Conservation (phyloP, 192 early-diverging fungal species). For the Chytriomyces sp. region DNA sequence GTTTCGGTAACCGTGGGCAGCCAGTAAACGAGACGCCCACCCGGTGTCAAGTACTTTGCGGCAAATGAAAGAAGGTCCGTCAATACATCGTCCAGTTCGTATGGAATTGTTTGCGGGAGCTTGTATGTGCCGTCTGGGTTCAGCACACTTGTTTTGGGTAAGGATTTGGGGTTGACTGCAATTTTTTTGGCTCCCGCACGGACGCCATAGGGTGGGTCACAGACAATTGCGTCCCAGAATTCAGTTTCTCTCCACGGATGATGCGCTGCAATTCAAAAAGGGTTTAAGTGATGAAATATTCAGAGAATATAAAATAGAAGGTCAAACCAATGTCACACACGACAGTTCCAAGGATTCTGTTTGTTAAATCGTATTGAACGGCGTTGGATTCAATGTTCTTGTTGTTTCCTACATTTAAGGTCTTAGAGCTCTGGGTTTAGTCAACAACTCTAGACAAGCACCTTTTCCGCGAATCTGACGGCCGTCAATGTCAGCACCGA, state of each 20-base stretch:
- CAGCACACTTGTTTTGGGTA: conserved; percentile 28
- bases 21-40: conserved; percentile 94
- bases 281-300: not conserved
- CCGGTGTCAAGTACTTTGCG: conserved; percentile 72
- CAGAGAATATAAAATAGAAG: not conserved
- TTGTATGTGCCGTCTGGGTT: conserved; percentile 59
- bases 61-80: conserved; percentile 84
- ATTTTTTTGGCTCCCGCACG: conserved; percentile 94
- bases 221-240: conserved; percentile 88
- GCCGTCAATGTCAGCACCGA: conserved; percentile 98
- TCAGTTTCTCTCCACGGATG: conserved; percentile 73
- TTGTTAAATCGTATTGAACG: conserved; percentile 78
- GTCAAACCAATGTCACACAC: conserved; percentile 79
- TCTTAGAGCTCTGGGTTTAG: not conserved
- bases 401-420: conserved; percentile 14
- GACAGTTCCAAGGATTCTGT: conserved; percentile 77
- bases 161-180: conserved; percentile 60
- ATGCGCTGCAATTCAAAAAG: conserved; percentile 46
- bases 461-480: conserved; percentile 93
- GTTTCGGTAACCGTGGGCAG: conserved; percentile 90
- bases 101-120: conserved; percentile 90
- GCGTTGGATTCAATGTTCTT: conserved; percentile 68
- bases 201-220: conserved; percentile 96
- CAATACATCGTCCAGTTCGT: conserved; percentile 92
- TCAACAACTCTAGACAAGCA: conserved; percentile 21